Base-by-base conservation (phyloP, 306 rosid genomes). In the Prunus mongolica region DNA sequence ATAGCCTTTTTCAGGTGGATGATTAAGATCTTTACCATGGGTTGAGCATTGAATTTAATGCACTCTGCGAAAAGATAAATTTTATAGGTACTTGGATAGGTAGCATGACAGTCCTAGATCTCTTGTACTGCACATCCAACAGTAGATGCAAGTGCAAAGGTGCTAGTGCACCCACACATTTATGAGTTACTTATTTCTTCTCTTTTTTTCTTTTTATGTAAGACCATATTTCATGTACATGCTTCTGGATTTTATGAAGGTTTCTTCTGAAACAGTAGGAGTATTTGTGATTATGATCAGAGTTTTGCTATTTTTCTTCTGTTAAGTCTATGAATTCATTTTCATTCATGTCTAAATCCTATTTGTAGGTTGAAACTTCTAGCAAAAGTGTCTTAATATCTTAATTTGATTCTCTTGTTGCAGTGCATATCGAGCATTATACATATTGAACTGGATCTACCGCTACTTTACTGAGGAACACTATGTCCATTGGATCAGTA, bases 401-500 rank as follows among this genome's bases (percentile, higher is more conserved):
- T 25, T 68, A 49, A 44, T 32, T 52, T 78, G 72, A 74, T 67
- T 81, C 52, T 58, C 56, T 71, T 61, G 71, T 71, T 88, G 93
- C 97, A 93, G 98, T 80, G 95, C 89, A 1, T 93, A 93, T 78
- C 87, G 97, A 85, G 93, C 83, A 44, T 80, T 93, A 30, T 93
- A 93, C 88, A 89, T 93, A 52, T 72, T 91, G 77, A 93, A 93
- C 84, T 93, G 98, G 98, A 82, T 89, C 68, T 93, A 88, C 74
- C 97, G 98, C 87, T 93, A 91, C 89, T 91, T 91, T 46, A 91
- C 98, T 22, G 98, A 93, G 86, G 82, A 83, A 28, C 82, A 78
- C 83, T 93, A 77, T 79, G 85, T 91, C 71, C 97, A 88, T 58
- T 93, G 95, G 98, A 93, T 91, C 88, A 86, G 98, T 93, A 91